Evolutionary conservation across 768 basidiomycete species (phyloP), one percentile per base, ranked within the genome.

Genomic region (Tylopilus plumbeoviolaceoides): DNA sequence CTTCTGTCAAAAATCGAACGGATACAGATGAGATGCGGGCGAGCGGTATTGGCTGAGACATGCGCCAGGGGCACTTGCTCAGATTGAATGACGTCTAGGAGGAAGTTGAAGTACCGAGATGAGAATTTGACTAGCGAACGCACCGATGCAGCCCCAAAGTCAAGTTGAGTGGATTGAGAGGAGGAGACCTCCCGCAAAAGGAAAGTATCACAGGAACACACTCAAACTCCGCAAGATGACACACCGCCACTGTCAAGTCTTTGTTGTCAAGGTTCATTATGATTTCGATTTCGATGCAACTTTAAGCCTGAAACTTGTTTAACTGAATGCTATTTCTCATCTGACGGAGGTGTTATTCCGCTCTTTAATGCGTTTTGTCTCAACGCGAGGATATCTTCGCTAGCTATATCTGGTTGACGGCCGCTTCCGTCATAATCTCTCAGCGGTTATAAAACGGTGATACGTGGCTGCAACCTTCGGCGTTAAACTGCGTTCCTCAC

Each of bases 1-100:
- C 76, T 64, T 82, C 80, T 1, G 72, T 76, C 23, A 78, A 67
- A 59, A 81, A 76, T 38, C 65, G 68, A 44, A 70, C 53, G 8
- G 68, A 54, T 14, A 63, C 55, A 3, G 64, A 55, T 33, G 68
- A 56, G 11, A 69, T 9, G 27, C 56, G 58, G n/a, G 56, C 36
- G 25, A 69, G 61, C 5, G 69, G 69, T 36, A 69, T 69, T 53
- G 69, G 47, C 55, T 58, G 65, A 50, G 69, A 65, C 68, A 69
- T 69, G 43, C 36, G 45, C 43, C 17, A 28, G 23, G 15, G n/a
- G 25, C 17, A 44, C 30, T 33, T 36, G 17, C 35, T 7, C 14
- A 20, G 30, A 18, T 3, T 10, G n/a, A 39, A 10, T 6, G 28
- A 30, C 4, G 33, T 36, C 36, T 36, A 17, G 36, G 15, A 36